Evolutionary conservation across 352 stramenopile genomes (phyloP).

Genomic region (Phytophthora brassicae): DNA sequence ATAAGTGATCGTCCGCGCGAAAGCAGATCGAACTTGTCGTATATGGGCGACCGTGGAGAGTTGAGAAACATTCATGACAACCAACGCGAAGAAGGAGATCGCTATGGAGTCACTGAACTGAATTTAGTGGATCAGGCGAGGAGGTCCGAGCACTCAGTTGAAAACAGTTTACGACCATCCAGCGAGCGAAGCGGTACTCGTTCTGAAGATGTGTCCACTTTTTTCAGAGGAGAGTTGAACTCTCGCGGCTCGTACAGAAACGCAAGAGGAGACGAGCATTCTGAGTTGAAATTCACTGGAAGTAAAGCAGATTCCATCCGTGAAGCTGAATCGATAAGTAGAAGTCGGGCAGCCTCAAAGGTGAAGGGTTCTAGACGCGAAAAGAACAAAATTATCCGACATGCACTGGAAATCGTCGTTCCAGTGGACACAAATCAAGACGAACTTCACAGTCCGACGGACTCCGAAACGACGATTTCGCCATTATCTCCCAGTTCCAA

Average conservation of each 20-base stretch:
- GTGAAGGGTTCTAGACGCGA: not conserved
- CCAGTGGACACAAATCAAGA: constrained; percentile 15
- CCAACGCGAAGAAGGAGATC: constrained; percentile 5
- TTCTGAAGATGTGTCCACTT: not conserved
- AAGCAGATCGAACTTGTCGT: not conserved
- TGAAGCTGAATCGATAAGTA: constrained; percentile 4
- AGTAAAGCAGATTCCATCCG: constrained; percentile 21
- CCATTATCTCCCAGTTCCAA: constrained; percentile 4
- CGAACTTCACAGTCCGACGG: constrained; percentile 21
- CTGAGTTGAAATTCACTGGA: not conserved
- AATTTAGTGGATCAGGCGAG: not conserved
- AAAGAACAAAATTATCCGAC: not conserved
- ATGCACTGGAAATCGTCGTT: not conserved
- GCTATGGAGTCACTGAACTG: not conserved
- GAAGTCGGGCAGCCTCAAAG: not conserved
- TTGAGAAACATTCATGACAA: constrained; percentile 11
- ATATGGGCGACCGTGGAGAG: not conserved
- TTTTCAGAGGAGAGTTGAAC: not conserved
- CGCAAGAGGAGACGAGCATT: not conserved
- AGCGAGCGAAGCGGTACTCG: not conserved
- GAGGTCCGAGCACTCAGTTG: not conserved
- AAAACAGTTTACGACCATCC: not conserved
- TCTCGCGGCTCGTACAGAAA: not conserved
- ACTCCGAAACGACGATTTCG: constrained; percentile 17
- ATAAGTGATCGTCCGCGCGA: not conserved